Percentiles rank a stretch among this genome's conserved stretches.
phyloP scores from a whole-genome alignment of 768 basidiomycete species.

The Rhizopogon vulgaris region DNA sequence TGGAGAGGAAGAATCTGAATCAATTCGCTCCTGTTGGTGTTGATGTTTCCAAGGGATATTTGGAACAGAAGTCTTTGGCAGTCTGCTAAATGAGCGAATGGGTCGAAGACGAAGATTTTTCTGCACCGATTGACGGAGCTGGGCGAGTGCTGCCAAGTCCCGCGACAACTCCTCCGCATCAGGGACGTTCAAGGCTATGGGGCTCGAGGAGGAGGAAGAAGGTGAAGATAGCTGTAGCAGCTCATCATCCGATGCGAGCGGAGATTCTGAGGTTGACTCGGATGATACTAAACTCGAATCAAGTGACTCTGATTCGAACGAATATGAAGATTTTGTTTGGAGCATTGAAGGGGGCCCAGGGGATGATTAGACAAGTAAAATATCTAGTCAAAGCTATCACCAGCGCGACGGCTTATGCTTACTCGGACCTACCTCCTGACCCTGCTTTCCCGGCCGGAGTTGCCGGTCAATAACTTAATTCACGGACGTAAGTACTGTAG shows the following conservation, averaged over 20 bases:
- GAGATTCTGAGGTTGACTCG: neutral
- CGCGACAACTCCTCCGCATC: slow-evolving; percentile 55
- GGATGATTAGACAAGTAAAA: too few species aligned
- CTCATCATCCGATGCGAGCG: slow-evolving; percentile 21
- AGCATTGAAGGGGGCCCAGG: slow-evolving; percentile 31
- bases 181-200: slow-evolving; percentile 12
- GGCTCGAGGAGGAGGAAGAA: slow-evolving; percentile 20
- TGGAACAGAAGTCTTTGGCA: slow-evolving; percentile 37
- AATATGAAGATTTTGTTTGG: slow-evolving; percentile 15
- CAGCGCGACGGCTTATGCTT: too few species aligned
- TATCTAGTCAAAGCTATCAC: neutral
- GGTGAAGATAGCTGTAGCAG: slow-evolving; percentile 23
- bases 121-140: slow-evolving; percentile 65
- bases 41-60: neutral
- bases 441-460: neutral
- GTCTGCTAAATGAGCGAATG: slow-evolving; percentile 52
- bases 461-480: neutral
- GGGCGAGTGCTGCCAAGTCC: slow-evolving; percentile 62
- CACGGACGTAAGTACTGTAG: too few species aligned
- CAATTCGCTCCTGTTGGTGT: slow-evolving; percentile 2
- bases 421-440: slow-evolving; percentile 1
- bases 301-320: slow-evolving; percentile 29
- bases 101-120: slow-evolving; percentile 76
- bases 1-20: slow-evolving; percentile 27
- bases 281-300: slow-evolving; percentile 28